Conservation (phyloP, 805 yeast species). For the Yamadazyma insecticola region DNA sequence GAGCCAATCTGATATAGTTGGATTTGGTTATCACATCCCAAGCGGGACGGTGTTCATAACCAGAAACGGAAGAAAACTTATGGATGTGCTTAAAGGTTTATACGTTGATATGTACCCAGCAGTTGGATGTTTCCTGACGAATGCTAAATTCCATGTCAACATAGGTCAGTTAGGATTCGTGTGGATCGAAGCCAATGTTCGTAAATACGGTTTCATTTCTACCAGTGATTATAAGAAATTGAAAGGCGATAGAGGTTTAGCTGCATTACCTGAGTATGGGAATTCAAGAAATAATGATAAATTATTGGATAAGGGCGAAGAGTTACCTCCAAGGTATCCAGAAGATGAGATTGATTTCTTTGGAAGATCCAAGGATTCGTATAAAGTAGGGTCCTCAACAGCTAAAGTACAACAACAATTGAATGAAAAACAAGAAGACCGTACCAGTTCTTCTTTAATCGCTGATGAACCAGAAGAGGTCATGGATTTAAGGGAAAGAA, state of each 20-base stretch:
- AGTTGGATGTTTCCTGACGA: constrained; percentile 45
- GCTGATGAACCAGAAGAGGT: constrained; percentile 32
- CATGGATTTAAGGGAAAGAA: constrained; percentile 29
- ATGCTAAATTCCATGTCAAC: constrained; percentile 39
- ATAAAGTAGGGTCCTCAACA: constrained; percentile 27
- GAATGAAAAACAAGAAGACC: constrained; percentile 5
- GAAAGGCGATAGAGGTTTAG: constrained; percentile 35
- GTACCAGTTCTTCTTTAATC: constrained; percentile 4
- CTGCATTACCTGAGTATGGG: constrained; percentile 40
- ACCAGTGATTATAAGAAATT: constrained; percentile 36
- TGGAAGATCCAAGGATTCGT: constrained; percentile 34
- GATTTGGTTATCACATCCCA: constrained; percentile 47
- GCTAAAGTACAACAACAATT: constrained; percentile 4
- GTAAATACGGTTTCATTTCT: constrained; percentile 54
- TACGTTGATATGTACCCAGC: constrained; percentile 51
- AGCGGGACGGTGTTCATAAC: constrained; percentile 51
- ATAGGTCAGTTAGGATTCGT: constrained; percentile 43
- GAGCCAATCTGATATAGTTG: constrained; percentile 50
- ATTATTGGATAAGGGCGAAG: constrained; percentile 67
- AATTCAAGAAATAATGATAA: constrained; percentile 38
- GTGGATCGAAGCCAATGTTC: constrained; percentile 48
- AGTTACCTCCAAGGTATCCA: constrained; percentile 67
- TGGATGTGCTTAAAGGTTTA: constrained; percentile 48
- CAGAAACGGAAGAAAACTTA: constrained; percentile 49
- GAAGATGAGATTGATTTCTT: constrained; percentile 59